Conservation (phyloP, 2,329 filamentous ascomycete species). For the Neonectria ditissima region DNA sequence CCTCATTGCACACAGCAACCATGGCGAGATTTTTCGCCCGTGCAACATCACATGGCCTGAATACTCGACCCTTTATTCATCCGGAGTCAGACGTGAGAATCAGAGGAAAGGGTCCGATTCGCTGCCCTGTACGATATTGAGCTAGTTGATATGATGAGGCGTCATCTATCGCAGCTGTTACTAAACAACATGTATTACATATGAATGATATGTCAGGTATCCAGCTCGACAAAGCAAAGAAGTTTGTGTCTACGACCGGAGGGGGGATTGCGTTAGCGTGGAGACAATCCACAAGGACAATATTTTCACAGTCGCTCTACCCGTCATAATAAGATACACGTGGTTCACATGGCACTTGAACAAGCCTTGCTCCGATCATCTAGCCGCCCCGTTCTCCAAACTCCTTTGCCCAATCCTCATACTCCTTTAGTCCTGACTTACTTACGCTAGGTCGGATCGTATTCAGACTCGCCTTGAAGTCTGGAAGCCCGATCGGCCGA, state of each 20-base stretch:
- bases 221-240: constrained; percentile 22
- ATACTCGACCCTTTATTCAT: neutral
- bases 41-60: neutral
- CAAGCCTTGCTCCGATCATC: constrained; percentile 20
- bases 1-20: neutral
- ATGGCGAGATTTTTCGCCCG: neutral
- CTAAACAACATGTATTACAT: constrained; percentile 36
- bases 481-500: constrained; percentile 81
- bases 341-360: constrained; percentile 24
- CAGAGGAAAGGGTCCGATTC: constrained; percentile 10
- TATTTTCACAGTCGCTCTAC: constrained; percentile 17
- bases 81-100: constrained; percentile 5
- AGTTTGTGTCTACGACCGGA: too few relatives aligned
- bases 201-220: constrained; percentile 36
- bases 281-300: constrained; percentile 14
- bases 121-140: constrained; percentile 38
- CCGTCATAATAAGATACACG: constrained; percentile 28
- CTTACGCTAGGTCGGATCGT: constrained; percentile 93
- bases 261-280: too few relatives aligned
- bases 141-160: constrained; percentile 13
- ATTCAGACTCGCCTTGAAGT: constrained; percentile 85
- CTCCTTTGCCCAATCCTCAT: constrained; percentile 93
- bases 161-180: constrained; percentile 29
- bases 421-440: constrained; percentile 84
- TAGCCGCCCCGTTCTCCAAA: constrained; percentile 93